Base-by-base conservation (phyloP, 1,284 basidiomycete species). In the Stygiomarasmius scandens region DNA sequence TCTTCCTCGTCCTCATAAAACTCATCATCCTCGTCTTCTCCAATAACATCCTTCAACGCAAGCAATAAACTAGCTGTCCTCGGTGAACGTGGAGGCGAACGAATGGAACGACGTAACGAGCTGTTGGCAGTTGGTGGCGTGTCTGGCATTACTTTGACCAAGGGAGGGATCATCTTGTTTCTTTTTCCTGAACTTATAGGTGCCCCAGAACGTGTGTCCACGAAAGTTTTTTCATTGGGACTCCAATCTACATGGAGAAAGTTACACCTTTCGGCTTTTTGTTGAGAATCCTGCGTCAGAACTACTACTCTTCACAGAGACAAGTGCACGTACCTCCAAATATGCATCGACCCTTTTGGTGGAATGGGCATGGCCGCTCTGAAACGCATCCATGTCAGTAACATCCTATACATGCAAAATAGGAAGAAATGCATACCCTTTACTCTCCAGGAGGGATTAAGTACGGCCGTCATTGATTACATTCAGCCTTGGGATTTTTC, bases 321-420 rank as follows among this genome's bases (percentile, higher is more conserved):
- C n/a, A n/a, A n/a, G n/a, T n/a, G n/a, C n/a, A n/a, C n/a, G n/a
- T n/a, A n/a, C 87, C 84, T 54, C 84, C 78, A 71, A 92, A 92
- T 56, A 91, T 75, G 70, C 90, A 92, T 57, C 81, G 82, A 56
- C 90, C 90, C 73, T 85, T 82, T 45, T 85, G 85, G 71, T 87
- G 90, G 75, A 90, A 92, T 55, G 89, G 89, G 77, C 90, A 92
- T 63, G 89, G 89, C 70, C 86, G 88, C 59, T 87, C 90, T 92
- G 64, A 24, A 60, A 58, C 60, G 43, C 20, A 41, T 32, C 44
- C 57, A 44, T 44, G 44, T n/a, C 22, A 24, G 12, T 4, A 2
- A 19, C 12, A 46, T n/a, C n/a, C n/a, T n/a, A n/a, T 32, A 48
- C 14, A 48, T 43, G 58, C 27, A n/a, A n/a, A n/a, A n/a, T n/a